Evolutionary conservation across 805 yeast genomes (phyloP), one percentile per base, ranked within the genome.

Genomic region (Wickerhamiella alocasiicola): DNA sequence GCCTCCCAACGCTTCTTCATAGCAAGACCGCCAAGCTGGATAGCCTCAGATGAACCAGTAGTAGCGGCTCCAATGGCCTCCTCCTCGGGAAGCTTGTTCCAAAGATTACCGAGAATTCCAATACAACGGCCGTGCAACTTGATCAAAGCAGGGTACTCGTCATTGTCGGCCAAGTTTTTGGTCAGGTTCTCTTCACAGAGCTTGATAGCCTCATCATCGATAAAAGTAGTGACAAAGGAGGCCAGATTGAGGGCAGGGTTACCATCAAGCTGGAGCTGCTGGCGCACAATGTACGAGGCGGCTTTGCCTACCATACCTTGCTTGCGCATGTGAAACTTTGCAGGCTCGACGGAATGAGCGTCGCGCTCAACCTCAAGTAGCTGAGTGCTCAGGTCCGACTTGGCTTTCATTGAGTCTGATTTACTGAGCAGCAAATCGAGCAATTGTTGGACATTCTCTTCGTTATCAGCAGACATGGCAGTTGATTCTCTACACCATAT

Each of bases 41-140:
- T 77, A 6, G 95, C 96, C 59, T 85, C 96, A 1, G 88, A 77
- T 1, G 95, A 84, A 4, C 96, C 96, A 1, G 95, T 85, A 41
- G 94, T 82, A 19, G 95, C 91, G 9, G 94, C 76, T 18, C 96
- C 96, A 23, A 83, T 66, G 3, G 93, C 75, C 28, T 55, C 47
- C 46, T 51, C 56, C 34, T 49, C 55, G 44, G 59, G 52, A 6
- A 78, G 78, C 9, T 84, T 87, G 54, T 83, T 65, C 95, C 95
- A 85, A 52, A 85, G 58, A 53, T 78, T 71, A 9, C 84, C 76
- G 46, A 85, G 56, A 50, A 85, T 85, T 18, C 84, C 72, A 44
- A 85, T 72, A 61, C 95, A 84, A 50, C 95, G 72, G 46, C 78
- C 70, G 46, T 87, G 93, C 45, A 82, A 55, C 44, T 79, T 88